A percentile compares a stretch with the other conserved stretches of the same genome.
Conservation (phyloP, 768 basidiomycete species). For the Agaricus subrufescens region DNA sequence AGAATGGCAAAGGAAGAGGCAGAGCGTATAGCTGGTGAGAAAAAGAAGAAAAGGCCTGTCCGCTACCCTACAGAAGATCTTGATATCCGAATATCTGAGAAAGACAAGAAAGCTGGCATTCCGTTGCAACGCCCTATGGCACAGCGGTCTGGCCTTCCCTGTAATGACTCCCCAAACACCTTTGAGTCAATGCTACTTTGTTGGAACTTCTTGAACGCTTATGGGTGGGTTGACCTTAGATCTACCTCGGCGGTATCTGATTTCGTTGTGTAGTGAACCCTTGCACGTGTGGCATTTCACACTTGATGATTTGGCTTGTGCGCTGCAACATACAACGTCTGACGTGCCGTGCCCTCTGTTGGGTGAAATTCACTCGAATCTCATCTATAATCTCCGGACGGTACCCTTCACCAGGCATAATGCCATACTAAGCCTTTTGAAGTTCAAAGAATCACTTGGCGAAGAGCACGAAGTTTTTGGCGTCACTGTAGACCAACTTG, state of each 20-base stretch:
- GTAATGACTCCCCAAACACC: constrained; percentile 53
- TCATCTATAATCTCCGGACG: constrained; percentile 89
- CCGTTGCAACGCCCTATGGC: constrained; percentile 63
- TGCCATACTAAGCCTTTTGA: constrained; percentile 63
- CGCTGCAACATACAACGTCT: constrained; percentile 67
- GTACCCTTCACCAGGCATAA: constrained; percentile 72
- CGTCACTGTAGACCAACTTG: constrained; percentile 58
- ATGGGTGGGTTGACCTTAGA: constrained; percentile 61
- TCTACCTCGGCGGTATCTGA: constrained; percentile 8
- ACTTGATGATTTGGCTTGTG: constrained; percentile 88
- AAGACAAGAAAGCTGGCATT: constrained; percentile 78
- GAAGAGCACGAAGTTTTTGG: constrained; percentile 44
- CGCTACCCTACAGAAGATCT: constrained; percentile 94
- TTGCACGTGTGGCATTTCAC: constrained; percentile 85
- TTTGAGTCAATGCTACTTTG: constrained; percentile 88
- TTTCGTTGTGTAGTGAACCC: constrained; percentile 57
- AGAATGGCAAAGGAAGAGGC: constrained; percentile 64
- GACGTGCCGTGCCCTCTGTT: constrained; percentile 76
- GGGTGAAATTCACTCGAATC: constrained; percentile 81
- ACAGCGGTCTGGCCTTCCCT: constrained; percentile 59
- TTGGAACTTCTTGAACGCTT: constrained; percentile 93
- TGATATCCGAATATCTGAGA: constrained; percentile 74
- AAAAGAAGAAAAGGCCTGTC: constrained; percentile 85
- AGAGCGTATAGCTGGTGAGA: constrained; percentile 67
- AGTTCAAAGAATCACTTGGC: constrained; percentile 31